Conservation (phyloP, 2,329 filamentous ascomycete species). For the Cytospora mali region DNA sequence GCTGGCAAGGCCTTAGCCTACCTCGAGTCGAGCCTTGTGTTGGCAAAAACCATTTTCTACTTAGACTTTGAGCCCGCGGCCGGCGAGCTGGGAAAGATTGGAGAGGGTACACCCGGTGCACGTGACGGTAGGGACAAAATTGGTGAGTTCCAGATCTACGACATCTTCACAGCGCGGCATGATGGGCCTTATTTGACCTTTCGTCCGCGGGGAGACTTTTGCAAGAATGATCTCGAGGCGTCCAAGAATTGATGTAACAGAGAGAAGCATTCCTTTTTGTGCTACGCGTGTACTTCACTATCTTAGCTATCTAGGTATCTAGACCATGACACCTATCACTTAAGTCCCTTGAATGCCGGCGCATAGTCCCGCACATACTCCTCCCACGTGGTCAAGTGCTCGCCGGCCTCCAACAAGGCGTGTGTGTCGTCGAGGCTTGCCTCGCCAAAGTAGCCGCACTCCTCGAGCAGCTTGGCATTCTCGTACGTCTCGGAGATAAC, state of each 20-base stretch:
- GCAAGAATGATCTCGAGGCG: not conserved
- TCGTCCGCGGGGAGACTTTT: not conserved
- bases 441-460: too few species aligned
- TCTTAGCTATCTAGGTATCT: too few species aligned
- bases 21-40: slow-evolving; percentile 31
- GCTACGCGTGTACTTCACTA: too few species aligned
- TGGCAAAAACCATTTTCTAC: slow-evolving; percentile 31
- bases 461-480: too few species aligned
- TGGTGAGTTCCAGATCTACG: slow-evolving; percentile 13
- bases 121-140: not conserved
- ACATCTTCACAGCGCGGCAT: slow-evolving; percentile 3
- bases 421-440: too few species aligned
- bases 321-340: too few species aligned
- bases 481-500: too few species aligned
- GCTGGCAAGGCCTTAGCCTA: slow-evolving; percentile 37
- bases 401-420: too few species aligned
- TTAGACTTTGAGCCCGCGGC: slow-evolving; percentile 25
- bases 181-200: slow-evolving; percentile 2
- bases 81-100: not conserved
- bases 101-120: not conserved
- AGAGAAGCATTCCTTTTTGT: not conserved
- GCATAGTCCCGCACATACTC: too few species aligned
- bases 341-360: too few species aligned
- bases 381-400: too few species aligned
- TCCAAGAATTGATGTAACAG: not conserved